These are phyloP conservation scores for Brassica rapa DNA, from an alignment of 345 rosid species.

Conservation along the genomic window DNA sequence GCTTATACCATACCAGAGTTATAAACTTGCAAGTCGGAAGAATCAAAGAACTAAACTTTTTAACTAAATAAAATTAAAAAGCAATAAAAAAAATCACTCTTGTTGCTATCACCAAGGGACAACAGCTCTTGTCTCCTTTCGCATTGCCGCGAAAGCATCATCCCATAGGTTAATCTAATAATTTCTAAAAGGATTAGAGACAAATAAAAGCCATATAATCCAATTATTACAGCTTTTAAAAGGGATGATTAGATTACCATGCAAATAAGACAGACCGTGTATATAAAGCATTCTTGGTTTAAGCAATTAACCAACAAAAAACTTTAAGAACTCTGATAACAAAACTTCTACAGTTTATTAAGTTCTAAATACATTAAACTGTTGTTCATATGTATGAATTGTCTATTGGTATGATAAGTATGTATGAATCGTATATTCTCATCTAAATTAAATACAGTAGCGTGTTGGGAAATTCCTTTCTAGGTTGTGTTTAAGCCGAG, in stretches of 20 bases:
- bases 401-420: background rate
- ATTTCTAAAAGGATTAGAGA: conserved; percentile 3
- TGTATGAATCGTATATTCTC: background rate
- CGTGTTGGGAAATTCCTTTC: background rate
- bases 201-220: conserved; percentile 1
- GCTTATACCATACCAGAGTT: too few species aligned
- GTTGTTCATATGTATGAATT: background rate
- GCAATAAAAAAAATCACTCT: conserved; percentile 5
- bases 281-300: conserved; percentile 2
- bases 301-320: background rate
- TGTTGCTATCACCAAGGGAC: conserved; percentile 30
- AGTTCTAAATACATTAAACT: background rate
- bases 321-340: background rate
- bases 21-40: background rate
- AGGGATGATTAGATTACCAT: background rate
- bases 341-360: background rate
- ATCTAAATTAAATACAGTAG: background rate
- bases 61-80: background rate
- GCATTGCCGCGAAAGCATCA: conserved; percentile 32
- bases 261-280: background rate
- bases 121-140: conserved; percentile 30
- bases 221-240: conserved; percentile 21
- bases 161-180: background rate
- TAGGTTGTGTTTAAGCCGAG: background rate
- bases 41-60: background rate